These are phyloP conservation scores for Ascochyta pisi DNA, from an alignment of 2,329 filamentous ascomycete genomes.

Conservation along the genomic window DNA sequence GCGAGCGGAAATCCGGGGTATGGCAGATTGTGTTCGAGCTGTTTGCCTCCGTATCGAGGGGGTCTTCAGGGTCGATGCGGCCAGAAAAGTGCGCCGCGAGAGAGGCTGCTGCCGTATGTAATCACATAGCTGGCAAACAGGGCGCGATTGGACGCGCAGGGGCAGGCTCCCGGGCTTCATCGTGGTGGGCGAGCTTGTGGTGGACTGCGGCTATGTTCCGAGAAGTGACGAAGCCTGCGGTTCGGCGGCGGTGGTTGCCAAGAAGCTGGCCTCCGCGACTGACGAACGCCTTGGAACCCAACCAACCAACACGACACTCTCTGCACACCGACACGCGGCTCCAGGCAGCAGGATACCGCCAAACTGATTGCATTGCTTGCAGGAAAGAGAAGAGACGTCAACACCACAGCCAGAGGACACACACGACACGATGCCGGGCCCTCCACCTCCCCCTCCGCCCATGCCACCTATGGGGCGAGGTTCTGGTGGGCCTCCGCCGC, in stretches of 20 bases:
- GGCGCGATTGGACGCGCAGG: slow-evolving; percentile 38
- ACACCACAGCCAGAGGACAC: slow-evolving; percentile 3
- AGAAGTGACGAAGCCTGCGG: slow-evolving; percentile 12
- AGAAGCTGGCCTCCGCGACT: slow-evolving; percentile 6
- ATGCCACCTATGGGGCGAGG: slow-evolving; percentile 49
- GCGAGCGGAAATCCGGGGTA: slow-evolving; percentile 26
- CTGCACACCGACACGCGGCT: slow-evolving; percentile 21
- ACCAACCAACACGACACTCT: slow-evolving; percentile 28
- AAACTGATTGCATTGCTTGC: not conserved
- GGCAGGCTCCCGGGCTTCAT: slow-evolving; percentile 41
- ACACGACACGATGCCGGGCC: slow-evolving; percentile 41
- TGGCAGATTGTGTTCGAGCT: slow-evolving; percentile 24
- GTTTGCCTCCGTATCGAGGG: slow-evolving; percentile 35
- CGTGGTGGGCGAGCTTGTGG: slow-evolving; percentile 12
- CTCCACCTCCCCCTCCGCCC: slow-evolving; percentile 48
- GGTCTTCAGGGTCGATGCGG: slow-evolving; percentile 31
- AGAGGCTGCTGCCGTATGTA: slow-evolving; percentile 40
- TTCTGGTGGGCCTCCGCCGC: slow-evolving; percentile 46
- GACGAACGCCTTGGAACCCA: slow-evolving; percentile 17
- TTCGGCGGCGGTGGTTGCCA: slow-evolving; percentile 1
- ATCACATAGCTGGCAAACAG: slow-evolving; percentile 45
- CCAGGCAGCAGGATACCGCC: slow-evolving; percentile 25
- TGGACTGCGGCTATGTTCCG: not conserved
- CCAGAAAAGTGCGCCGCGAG: slow-evolving; percentile 37
- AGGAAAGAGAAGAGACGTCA: not conserved